Evolutionary conservation across 2,329 filamentous ascomycete genomes (phyloP).

Genomic region (Dothideomycetes sp.): DNA sequence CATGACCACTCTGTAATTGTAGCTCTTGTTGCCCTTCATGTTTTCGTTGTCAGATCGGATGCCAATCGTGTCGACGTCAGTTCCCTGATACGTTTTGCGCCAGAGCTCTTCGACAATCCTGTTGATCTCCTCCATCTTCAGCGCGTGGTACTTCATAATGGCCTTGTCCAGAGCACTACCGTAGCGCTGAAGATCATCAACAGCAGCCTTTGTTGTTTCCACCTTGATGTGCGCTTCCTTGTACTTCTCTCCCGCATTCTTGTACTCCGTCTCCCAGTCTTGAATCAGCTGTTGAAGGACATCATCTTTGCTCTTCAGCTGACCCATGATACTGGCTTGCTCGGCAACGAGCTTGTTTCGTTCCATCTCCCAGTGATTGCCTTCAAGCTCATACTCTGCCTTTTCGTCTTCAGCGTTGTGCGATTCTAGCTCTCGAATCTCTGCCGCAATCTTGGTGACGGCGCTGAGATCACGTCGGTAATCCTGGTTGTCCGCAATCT

Average conservation of each 20-base stretch:
- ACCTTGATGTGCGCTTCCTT: conserved; percentile 83
- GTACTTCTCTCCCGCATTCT: conserved; percentile 68
- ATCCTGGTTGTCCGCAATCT: conserved; percentile 78
- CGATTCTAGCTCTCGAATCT: conserved; percentile 64
- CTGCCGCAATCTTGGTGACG: conserved; percentile 53
- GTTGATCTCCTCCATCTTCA: conserved; percentile 99
- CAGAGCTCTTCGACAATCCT: conserved; percentile 91
- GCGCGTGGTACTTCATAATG: conserved; percentile 89
- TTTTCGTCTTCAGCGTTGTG: conserved; percentile 78
- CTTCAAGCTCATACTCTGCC: conserved; percentile 60
- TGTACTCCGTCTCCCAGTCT: conserved; percentile 81
- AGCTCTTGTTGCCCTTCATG: conserved; percentile 62
- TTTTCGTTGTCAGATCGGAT: conserved; percentile 86
- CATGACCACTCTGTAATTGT: conserved; percentile 98
- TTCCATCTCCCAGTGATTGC: conserved; percentile 52
- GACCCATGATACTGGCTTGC: conserved; percentile 62
- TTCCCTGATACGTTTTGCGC: conserved; percentile 93
- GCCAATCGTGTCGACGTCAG: conserved; percentile 91
- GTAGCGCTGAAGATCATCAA: conserved; percentile 81
- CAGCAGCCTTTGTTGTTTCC: conserved; percentile 82
- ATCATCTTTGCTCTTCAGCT: conserved; percentile 74
- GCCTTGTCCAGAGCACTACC: conserved; percentile 79
- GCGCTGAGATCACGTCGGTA: conserved; percentile 66
- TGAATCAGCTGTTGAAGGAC: conserved; percentile 60
- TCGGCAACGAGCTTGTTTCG: conserved; percentile 62